Conservation (phyloP, 2,329 filamentous ascomycete species). For the Coniella lustricola region DNA sequence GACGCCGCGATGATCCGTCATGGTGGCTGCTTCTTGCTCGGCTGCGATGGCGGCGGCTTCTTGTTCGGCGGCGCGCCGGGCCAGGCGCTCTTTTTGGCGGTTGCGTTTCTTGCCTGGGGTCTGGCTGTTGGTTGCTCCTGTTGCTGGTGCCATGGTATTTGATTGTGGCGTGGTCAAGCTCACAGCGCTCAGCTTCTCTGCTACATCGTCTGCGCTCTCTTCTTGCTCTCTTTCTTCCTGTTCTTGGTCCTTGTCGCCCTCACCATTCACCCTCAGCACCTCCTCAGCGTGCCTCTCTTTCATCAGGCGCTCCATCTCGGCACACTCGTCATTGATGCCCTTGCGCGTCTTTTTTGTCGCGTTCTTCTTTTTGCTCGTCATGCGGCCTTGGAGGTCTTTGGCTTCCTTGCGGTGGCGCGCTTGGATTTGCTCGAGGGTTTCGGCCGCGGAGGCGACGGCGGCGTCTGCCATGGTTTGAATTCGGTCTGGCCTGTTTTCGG, state of each 20-base stretch:
- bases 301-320: constrained; percentile 58
- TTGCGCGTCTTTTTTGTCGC: constrained; percentile 82
- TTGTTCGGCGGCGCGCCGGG: constrained; percentile 79
- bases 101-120: constrained; percentile 64
- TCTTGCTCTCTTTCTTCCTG: constrained; percentile 19
- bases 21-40: constrained; percentile 64
- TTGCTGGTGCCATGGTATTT: constrained; percentile 16
- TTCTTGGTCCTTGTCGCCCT: constrained; percentile 7
- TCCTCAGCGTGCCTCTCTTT: constrained; percentile 62
- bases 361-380: constrained; percentile 94
- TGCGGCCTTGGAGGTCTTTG: constrained; percentile 73
- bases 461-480: constrained; percentile 10
- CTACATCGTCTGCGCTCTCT: constrained; percentile 13
- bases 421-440: constrained; percentile 68
- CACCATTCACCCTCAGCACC: constrained; percentile 35
- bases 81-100: constrained; percentile 83
- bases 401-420: constrained; percentile 81
- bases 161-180: constrained; percentile 15
- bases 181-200: constrained; percentile 16
- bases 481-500: no score
- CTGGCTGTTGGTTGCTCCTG: not conserved
- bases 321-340: constrained; percentile 70
- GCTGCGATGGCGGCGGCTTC: constrained; percentile 63
- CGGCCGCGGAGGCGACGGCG: constrained; percentile 18
- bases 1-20: constrained; percentile 64